A percentile compares a stretch with the other conserved stretches of the same genome.
Conservation (phyloP, 2,329 filamentous ascomycete genomes). For the Colletotrichum plurivorum region DNA sequence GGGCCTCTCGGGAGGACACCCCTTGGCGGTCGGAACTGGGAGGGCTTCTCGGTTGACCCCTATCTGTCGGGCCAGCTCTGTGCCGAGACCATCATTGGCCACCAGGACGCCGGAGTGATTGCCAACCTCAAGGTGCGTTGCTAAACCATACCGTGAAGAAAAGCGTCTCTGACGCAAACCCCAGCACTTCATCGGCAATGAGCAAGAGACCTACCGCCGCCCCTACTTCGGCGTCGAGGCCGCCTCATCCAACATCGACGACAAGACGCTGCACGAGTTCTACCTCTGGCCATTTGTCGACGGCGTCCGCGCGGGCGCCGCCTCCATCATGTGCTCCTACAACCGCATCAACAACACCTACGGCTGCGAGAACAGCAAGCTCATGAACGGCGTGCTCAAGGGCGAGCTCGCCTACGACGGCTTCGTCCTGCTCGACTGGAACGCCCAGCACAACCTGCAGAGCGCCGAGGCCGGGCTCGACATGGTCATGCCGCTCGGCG, state of each 20-base stretch:
- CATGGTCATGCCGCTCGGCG: conserved; percentile 74
- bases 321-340: conserved; percentile 74
- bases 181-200: conserved; percentile 80
- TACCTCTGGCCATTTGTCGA: conserved; percentile 82
- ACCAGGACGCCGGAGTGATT: conserved; percentile 69
- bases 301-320: conserved; percentile 73
- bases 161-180: too few species aligned
- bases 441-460: conserved; percentile 75
- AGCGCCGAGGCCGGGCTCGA: conserved; percentile 77
- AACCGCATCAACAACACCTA: conserved; percentile 81
- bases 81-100: conserved; percentile 65
- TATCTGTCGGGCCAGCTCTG: conserved; percentile 67
- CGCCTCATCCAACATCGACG: conserved; percentile 71
- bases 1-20: conserved; percentile 50
- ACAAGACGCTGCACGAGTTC: conserved; percentile 72
- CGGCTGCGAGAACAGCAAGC: conserved; percentile 77
- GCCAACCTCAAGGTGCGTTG: conserved; percentile 64
- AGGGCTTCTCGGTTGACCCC: conserved; percentile 63
- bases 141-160: too few species aligned
- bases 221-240: conserved; percentile 61
- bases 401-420: conserved; percentile 68
- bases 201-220: conserved; percentile 82
- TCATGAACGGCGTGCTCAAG: conserved; percentile 77
- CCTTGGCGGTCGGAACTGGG: conserved; percentile 54
- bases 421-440: conserved; percentile 66